These are phyloP conservation scores for Marchantia polymorpha DNA, from an alignment of 225 moss, liverwort and hornwort genomes.

Conservation along the genomic window DNA sequence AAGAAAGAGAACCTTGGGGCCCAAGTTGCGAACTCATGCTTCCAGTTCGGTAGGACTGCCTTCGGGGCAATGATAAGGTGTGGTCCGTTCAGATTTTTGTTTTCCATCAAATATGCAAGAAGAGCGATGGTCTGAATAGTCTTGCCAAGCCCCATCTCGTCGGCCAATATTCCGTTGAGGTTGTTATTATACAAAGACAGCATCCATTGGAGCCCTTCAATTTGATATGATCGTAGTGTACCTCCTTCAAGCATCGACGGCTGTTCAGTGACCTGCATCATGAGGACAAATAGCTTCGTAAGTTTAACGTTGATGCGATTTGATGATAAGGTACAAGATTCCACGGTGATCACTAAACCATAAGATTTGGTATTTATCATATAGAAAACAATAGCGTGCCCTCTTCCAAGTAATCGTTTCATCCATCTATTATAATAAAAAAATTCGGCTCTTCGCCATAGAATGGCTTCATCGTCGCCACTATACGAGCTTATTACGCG, in stretches of 20 bases:
- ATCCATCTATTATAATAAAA: too few relatives aligned
- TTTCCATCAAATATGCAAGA: constrained; percentile 84
- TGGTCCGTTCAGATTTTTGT: constrained; percentile 87
- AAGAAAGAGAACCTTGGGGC: constrained; percentile 56
- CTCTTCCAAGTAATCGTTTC: too few relatives aligned
- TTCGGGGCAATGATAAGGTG: constrained; percentile 97
- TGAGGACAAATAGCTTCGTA: background rate
- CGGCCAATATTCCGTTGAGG: constrained; percentile 91
- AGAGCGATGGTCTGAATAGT: constrained; percentile 98
- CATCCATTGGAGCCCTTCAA: constrained; percentile 99
- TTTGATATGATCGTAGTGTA: constrained; percentile 76
- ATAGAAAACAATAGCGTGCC: too few relatives aligned
- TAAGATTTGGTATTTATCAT: too few relatives aligned
- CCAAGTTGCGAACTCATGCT: constrained; percentile 84
- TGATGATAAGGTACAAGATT: background rate
- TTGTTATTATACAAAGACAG: constrained; percentile 96
- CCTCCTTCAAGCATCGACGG: constrained; percentile 90
- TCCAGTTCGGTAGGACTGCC: constrained; percentile 97
- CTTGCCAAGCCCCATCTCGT: constrained; percentile 98
- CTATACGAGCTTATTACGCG: too few relatives aligned
- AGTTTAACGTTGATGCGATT: background rate
- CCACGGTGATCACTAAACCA: too few relatives aligned
- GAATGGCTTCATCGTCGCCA: too few relatives aligned
- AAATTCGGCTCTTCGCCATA: too few relatives aligned
- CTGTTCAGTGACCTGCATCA: constrained; percentile 62